These are phyloP conservation scores for Datura wrightii DNA, from an alignment of 257 asterid species.

Conservation along the genomic window DNA sequence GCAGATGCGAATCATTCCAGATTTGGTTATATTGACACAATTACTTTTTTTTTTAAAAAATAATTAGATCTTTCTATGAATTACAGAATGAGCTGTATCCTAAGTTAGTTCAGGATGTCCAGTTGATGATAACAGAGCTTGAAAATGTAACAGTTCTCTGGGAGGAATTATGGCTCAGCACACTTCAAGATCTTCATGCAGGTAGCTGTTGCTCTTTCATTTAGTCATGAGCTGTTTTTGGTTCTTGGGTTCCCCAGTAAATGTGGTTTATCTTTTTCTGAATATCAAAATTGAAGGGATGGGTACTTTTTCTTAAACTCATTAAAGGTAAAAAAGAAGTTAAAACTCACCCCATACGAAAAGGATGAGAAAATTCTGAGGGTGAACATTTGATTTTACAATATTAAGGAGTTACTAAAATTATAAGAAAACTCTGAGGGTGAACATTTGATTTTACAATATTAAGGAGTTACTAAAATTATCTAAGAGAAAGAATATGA, in stretches of 20 bases:
- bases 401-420: conserved; percentile 11
- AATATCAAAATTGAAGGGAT: conserved; percentile 1
- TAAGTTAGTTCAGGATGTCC: conserved; percentile 85
- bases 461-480: not conserved
- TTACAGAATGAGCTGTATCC: conserved; percentile 88
- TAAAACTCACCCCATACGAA: not conserved
- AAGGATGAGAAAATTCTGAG: conserved; percentile 5
- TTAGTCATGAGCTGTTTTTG: not conserved
- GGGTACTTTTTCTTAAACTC: not conserved
- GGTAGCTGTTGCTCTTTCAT: conserved; percentile 45
- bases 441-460: conserved; percentile 9
- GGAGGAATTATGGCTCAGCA: conserved; percentile 99
- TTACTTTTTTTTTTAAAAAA: not conserved
- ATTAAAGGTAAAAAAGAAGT: not conserved
- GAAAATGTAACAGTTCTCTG: conserved; percentile 95
- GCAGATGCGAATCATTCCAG: conserved; percentile 2
- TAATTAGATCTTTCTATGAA: conserved; percentile 33
- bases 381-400: conserved; percentile 9
- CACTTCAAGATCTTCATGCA: conserved; percentile 99
- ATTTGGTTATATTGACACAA: not conserved
- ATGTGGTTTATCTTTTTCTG: conserved; percentile 21
- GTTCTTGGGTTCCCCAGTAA: conserved; percentile 19
- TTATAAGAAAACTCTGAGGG: conserved; percentile 4
- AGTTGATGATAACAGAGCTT: conserved; percentile 92
- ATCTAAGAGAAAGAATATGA: not conserved